These are phyloP conservation scores for Erythrophleum fordii DNA, from an alignment of 306 rosid genomes.

Conservation along the genomic window DNA sequence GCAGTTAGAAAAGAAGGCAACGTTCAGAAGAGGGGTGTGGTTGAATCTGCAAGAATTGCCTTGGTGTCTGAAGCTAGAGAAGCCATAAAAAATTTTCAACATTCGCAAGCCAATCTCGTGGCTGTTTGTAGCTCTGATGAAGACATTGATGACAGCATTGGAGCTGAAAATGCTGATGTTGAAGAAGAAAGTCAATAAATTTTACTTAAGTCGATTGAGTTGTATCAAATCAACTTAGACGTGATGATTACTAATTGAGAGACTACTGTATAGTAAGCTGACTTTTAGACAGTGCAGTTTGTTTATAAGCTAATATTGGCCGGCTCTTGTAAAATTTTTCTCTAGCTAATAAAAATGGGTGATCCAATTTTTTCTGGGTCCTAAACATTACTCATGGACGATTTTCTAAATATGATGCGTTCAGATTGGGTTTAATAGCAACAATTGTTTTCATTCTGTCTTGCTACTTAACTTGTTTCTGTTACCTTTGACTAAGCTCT, in stretches of 20 bases:
- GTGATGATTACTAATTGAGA: background rate
- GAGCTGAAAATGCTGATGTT: slow-evolving; percentile 19
- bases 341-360: slow-evolving; percentile 26
- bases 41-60: slow-evolving; percentile 69
- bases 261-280: slow-evolving; percentile 29
- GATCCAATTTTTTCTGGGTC: slow-evolving; percentile 5
- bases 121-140: slow-evolving; percentile 47
- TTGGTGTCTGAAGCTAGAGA: slow-evolving; percentile 78
- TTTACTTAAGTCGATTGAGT: slow-evolving; percentile 9
- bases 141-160: slow-evolving; percentile 43
- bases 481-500: background rate
- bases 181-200: slow-evolving; percentile 48
- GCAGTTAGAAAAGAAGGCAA: slow-evolving; percentile 36
- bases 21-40: slow-evolving; percentile 44
- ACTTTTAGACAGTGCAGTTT: slow-evolving; percentile 25
- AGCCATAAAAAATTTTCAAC: slow-evolving; percentile 64
- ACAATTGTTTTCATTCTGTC: background rate
- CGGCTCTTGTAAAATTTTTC: background rate
- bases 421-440: slow-evolving; percentile 17
- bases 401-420: slow-evolving; percentile 11
- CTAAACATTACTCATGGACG: background rate
- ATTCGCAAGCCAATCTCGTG: slow-evolving; percentile 39
- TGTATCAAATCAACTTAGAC: slow-evolving; percentile 14
- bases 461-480: background rate
- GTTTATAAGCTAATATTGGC: background rate